Conservation (phyloP, 129 eudicot genomes). For the Calendula officinalis region DNA sequence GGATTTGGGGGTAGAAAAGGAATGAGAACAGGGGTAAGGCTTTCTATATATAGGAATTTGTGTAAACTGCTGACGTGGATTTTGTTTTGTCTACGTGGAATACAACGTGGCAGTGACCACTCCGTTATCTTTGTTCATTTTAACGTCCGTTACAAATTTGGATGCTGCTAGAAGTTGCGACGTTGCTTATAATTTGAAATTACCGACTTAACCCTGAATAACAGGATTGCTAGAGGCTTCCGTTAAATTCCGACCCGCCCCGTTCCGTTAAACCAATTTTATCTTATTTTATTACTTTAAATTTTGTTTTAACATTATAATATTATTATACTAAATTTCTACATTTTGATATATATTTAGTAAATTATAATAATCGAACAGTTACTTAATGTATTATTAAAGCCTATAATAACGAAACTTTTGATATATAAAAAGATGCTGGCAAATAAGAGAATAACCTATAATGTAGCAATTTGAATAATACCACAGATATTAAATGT, state of each 20-base stretch:
- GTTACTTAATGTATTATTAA: no score
- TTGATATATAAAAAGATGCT: no score
- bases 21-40: constrained; percentile 17
- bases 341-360: no score
- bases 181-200: constrained; percentile 21
- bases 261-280: no score
- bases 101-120: constrained; percentile 28
- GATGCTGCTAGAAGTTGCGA: constrained; percentile 41
- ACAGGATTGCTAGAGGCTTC: not conserved
- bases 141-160: constrained; percentile 36
- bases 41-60: constrained; percentile 24
- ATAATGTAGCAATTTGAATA: no score
- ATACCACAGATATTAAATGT: no score
- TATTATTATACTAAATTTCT: no score
- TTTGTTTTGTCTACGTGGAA: constrained; percentile 29
- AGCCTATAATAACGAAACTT: no score
- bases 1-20: constrained; percentile 1
- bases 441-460: no score
- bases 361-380: no score
- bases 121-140: not conserved
- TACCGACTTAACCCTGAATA: constrained; percentile 23
- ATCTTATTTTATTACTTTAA: no score
- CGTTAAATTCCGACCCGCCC: not conserved
- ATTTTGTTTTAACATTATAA: no score
- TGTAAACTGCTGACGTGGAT: constrained; percentile 43